These are phyloP conservation scores for Aspergillus panamensis DNA, from an alignment of 495 filamentous ascomycete species.

Conservation along the genomic window DNA sequence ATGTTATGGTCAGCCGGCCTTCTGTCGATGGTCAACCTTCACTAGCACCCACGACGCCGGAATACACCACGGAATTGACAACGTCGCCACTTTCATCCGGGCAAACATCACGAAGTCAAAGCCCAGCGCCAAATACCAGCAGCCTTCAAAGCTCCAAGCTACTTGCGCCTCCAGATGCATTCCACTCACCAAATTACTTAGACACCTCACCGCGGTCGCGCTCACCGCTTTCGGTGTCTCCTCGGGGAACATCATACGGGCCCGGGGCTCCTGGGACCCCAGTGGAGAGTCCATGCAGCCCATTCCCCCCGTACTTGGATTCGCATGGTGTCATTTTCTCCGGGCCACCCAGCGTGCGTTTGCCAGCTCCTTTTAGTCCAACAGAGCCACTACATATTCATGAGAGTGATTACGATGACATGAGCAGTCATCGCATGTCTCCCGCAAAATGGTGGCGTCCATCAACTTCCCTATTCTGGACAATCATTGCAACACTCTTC, in stretches of 20 bases:
- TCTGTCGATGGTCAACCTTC: constrained; percentile 26
- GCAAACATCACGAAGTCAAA: constrained; percentile 23
- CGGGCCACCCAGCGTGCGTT: constrained; percentile 51
- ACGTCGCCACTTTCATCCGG: constrained; percentile 42
- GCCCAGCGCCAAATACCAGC: constrained; percentile 13
- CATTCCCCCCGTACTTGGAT: constrained; percentile 53
- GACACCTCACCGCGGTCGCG: constrained; percentile 18
- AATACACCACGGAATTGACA: constrained; percentile 18
- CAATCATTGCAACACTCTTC: constrained; percentile 74
- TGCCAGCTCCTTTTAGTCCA: constrained; percentile 50
- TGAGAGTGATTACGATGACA: constrained; percentile 26
- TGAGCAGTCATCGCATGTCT: constrained; percentile 7
- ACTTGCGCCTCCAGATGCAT: constrained; percentile 37
- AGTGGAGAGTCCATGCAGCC: constrained; percentile 34
- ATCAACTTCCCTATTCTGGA: constrained; percentile 58
- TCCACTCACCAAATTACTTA: constrained; percentile 38
- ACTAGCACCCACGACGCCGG: constrained; percentile 13
- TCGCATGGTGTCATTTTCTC: constrained; percentile 39
- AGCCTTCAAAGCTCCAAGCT: constrained; percentile 29
- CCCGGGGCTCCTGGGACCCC: constrained; percentile 10
- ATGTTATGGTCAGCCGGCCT: constrained; percentile 35
- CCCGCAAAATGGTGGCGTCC: constrained; percentile 70
- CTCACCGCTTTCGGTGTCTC: constrained; percentile 35
- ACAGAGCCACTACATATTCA: constrained; percentile 40
- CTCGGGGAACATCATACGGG: constrained; percentile 24